phyloP scores from a whole-genome alignment of 1,284 basidiomycete species.

The Hypsizygus ulmarius region DNA sequence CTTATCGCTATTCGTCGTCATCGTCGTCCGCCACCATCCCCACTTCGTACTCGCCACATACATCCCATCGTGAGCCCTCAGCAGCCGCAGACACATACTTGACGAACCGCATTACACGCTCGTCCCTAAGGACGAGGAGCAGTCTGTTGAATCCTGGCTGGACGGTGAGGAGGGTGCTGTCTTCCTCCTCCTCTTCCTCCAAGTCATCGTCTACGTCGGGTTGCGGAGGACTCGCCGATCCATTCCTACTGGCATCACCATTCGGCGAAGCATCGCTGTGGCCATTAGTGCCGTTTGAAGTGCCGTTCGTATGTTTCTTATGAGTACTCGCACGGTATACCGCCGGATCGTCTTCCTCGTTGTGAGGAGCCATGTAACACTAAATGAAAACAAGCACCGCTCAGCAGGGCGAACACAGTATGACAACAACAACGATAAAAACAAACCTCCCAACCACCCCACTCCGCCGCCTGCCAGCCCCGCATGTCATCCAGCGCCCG shows the following conservation, averaged over 20 bases:
- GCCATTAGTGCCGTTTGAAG: slow-evolving; percentile 19
- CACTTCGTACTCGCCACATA: slow-evolving; percentile 87
- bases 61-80: slow-evolving; percentile 86
- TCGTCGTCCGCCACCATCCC: slow-evolving; percentile 60
- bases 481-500: slow-evolving; percentile 30
- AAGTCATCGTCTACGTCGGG: slow-evolving; percentile 36
- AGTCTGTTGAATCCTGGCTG: slow-evolving; percentile 92
- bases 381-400: slow-evolving; percentile 26
- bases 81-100: slow-evolving; percentile 91
- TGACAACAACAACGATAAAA: slow-evolving; percentile 9
- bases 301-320: slow-evolving; percentile 37
- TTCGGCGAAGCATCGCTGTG: slow-evolving; percentile 4
- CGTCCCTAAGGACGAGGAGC: slow-evolving; percentile 88
- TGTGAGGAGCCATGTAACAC: slow-evolving; percentile 94
- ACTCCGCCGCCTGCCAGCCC: slow-evolving; percentile 78
- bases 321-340: slow-evolving; percentile 77
- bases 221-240: slow-evolving; percentile 9
- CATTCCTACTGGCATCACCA: slow-evolving; percentile 24
- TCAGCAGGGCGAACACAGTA: slow-evolving; percentile 5
- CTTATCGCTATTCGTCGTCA: slow-evolving; percentile 16
- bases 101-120: slow-evolving; percentile 90
- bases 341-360: slow-evolving; percentile 92
- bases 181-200: slow-evolving; percentile 62
- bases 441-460: slow-evolving; percentile 92
- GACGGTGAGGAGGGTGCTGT: slow-evolving; percentile 84